Conservation (phyloP, 768 basidiomycete genomes). For the Nevesoporus exiguus region DNA sequence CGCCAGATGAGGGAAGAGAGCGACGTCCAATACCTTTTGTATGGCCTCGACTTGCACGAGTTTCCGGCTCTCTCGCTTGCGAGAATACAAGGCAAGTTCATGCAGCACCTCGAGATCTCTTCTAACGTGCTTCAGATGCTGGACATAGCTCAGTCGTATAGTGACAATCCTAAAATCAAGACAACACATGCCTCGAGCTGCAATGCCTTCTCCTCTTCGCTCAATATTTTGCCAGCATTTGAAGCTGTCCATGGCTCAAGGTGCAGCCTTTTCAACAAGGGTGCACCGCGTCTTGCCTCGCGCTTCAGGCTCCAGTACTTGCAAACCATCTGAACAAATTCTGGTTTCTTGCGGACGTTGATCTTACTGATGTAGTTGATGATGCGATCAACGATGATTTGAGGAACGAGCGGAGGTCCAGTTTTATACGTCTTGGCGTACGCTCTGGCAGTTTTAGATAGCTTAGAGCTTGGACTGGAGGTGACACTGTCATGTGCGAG, state of each 20-base stretch:
- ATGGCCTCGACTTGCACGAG: conserved; percentile 63
- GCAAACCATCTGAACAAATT: conserved; percentile 75
- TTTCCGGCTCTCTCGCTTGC: conserved; percentile 82
- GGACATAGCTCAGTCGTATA: conserved; percentile 4
- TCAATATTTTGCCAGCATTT: conserved; percentile 57
- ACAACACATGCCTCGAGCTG: conserved; percentile 68
- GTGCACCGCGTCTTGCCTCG: conserved; percentile 89
- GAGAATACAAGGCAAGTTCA: conserved; percentile 59
- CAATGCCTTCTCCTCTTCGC: conserved; percentile 76
- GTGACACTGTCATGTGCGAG: conserved; percentile 45
- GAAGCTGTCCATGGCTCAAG: conserved; percentile 96
- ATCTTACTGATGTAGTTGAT: conserved; percentile 69
- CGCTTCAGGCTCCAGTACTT: conserved; percentile 98
- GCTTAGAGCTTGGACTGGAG: conserved; percentile 39
- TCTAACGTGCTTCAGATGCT: conserved; percentile 61
- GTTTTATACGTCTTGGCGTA: conserved; percentile 91
- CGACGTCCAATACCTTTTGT: conserved; percentile 56
- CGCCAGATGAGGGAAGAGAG: conserved; percentile 65
- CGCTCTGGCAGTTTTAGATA: conserved; percentile 81
- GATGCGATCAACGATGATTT: conserved; percentile 78
- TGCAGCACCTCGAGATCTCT: conserved; percentile 75
- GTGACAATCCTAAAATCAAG: not conserved
- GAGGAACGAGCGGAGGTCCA: conserved; percentile 89
- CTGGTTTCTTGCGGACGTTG: conserved; percentile 66
- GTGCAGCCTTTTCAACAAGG: conserved; percentile 87